Conservation (phyloP, 306 rosid species). For the Notholithocarpus densiflorus region DNA sequence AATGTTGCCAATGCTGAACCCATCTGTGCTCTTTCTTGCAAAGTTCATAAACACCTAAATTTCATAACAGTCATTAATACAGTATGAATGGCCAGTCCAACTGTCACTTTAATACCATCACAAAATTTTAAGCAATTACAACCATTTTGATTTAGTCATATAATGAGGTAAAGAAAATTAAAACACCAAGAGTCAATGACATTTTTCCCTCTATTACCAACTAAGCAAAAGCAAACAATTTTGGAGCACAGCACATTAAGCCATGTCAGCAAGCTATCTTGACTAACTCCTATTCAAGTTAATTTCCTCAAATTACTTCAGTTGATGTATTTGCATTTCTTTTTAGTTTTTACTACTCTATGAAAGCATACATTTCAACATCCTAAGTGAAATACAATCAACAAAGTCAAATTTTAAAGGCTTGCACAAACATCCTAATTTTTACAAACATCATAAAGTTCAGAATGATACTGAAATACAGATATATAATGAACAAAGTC, state of each 20-base stretch:
- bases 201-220: not conserved
- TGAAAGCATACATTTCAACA: not conserved
- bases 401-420: not conserved
- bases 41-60: constrained; percentile 78
- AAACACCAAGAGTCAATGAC: not conserved
- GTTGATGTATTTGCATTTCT: not conserved
- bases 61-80: not conserved
- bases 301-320: not conserved
- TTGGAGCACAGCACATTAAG: not conserved
- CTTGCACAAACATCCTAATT: not conserved
- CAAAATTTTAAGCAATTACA: not conserved
- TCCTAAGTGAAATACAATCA: not conserved
- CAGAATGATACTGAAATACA: too few species aligned
- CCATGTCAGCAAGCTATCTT: not conserved
- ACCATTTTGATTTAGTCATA: not conserved
- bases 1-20: constrained; percentile 82
- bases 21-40: constrained; percentile 71
- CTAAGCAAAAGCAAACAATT: not conserved
- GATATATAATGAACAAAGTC: too few species aligned
- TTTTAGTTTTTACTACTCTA: not conserved
- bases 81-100: not conserved
- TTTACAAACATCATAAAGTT: not conserved
- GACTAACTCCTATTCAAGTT: too few species aligned
- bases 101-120: not conserved
- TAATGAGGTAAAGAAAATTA: not conserved